Percentiles rank a stretch among this genome's conserved stretches.
phyloP scores from a whole-genome alignment of 2,329 filamentous ascomycete species.

The Colletotrichum orchidophilum region DNA sequence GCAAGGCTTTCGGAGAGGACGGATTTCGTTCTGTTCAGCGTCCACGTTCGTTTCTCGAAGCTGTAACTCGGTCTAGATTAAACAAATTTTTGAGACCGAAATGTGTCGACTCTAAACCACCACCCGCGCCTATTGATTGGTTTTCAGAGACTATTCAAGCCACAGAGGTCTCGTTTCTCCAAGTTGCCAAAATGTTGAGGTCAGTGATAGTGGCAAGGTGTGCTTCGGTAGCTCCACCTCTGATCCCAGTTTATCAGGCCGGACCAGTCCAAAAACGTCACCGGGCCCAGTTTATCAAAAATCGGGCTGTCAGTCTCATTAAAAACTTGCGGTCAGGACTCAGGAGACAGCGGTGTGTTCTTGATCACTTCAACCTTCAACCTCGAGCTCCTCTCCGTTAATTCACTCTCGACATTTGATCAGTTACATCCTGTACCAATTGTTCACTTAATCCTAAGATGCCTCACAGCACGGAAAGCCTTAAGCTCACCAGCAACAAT shows the following conservation, averaged over 20 bases:
- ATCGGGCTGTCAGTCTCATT: background rate
- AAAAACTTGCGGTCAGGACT: background rate
- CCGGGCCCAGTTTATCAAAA: background rate
- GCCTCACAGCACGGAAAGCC: constrained; percentile 33
- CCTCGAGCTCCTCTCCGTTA: background rate
- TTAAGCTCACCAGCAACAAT: constrained; percentile 30
- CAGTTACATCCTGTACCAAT: background rate
- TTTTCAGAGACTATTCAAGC: background rate
- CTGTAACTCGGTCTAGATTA: background rate
- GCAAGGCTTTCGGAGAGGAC: background rate
- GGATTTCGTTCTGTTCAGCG: background rate
- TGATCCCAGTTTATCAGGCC: background rate
- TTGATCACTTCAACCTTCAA: background rate
- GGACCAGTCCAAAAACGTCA: background rate
- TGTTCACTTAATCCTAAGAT: constrained; percentile 12
- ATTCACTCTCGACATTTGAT: background rate
- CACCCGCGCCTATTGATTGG: background rate
- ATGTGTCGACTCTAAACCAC: background rate
- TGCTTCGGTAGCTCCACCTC: background rate
- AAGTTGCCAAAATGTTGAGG: background rate
- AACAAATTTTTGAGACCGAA: background rate
- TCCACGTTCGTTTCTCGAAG: background rate
- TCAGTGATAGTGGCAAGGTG: background rate
- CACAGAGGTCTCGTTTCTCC: background rate
- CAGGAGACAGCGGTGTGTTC: background rate